Evolutionary conservation across 768 basidiomycete species (phyloP), one percentile per base, ranked within the genome.

Genomic region (Termitomyces titanicus): DNA sequence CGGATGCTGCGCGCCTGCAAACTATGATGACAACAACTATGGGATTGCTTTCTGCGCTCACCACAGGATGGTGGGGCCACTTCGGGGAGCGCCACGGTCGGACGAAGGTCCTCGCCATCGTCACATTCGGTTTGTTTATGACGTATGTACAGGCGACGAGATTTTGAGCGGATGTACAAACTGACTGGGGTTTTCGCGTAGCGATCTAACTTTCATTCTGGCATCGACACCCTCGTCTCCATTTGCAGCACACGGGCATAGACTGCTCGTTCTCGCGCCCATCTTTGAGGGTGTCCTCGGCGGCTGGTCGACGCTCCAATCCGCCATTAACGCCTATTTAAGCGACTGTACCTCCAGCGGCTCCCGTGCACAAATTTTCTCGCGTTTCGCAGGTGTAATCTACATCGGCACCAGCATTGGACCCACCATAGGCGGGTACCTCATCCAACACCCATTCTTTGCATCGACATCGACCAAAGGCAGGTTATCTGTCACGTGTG

Each of bases 51-150:
- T 88, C 88, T 18, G 92, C 91, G 0, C 69, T 95, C 27, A 94
- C 91, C 5, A 91, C 92, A 0, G 89, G 87, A 2, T 93, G 86
- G 83, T 97, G 94, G 94, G 91, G 92, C 27, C 82, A 82, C 53
- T 88, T 87, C 51, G 84, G 90, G 27, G 92, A 96, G 65, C 76
- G 83, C 20, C 71, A 86, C 60, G 94, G 94, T 13, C 77, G 94
- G 44, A 92, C 86, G 3, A 81, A 77, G 49, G 85, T 95, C 22
- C 81, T 96, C 54, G 86, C 88, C 6, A 74, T 86, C 25, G 72
- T 86, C 10, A 83, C 88, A 0, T 66, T 88, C 24, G 92, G 94
- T 17, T 54, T 74, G 17, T 70, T 77, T 62, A 64, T 71, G 52
- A 72, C 75, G 70, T 76, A 60, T 20, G 69, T 72, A 17, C 27